These are phyloP conservation scores for Lipomyces chichibuensis DNA, from an alignment of 805 yeast species.

Conservation along the genomic window DNA sequence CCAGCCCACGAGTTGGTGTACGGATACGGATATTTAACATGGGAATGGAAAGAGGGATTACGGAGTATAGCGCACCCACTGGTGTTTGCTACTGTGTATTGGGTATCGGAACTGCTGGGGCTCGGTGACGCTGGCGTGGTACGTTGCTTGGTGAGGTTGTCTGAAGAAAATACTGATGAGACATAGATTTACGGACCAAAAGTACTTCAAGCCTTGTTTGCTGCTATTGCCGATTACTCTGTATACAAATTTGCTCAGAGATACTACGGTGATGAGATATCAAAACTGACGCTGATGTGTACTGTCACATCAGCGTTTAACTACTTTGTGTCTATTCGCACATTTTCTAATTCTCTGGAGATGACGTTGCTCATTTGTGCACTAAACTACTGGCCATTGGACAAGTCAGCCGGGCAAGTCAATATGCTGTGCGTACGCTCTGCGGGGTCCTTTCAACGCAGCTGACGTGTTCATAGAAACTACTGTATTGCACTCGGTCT, in stretches of 20 bases:
- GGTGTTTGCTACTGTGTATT: slow-evolving; percentile 57
- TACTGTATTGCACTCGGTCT: slow-evolving; percentile 48
- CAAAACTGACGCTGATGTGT: slow-evolving; percentile 45
- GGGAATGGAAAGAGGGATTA: slow-evolving; percentile 88
- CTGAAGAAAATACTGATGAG: not conserved
- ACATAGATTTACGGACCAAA: slow-evolving; percentile 55
- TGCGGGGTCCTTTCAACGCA: not conserved
- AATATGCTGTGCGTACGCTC: slow-evolving; percentile 1
- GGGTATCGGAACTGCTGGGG: slow-evolving; percentile 43
- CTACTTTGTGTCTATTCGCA: slow-evolving; percentile 77
- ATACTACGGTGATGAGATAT: slow-evolving; percentile 37
- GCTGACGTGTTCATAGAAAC: slow-evolving; percentile 3
- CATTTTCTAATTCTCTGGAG: slow-evolving; percentile 85
- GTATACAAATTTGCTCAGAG: slow-evolving; percentile 54
- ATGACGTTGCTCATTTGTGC: slow-evolving; percentile 69
- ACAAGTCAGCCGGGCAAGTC: slow-evolving; percentile 25
- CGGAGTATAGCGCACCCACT: slow-evolving; percentile 82
- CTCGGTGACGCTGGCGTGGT: slow-evolving; percentile 48
- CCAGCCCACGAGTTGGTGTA: slow-evolving; percentile 80
- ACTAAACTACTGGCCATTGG: slow-evolving; percentile 73
- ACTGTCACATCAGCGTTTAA: slow-evolving; percentile 74
- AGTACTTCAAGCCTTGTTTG: slow-evolving; percentile 65
- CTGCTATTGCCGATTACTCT: slow-evolving; percentile 71
- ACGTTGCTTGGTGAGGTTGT: slow-evolving; percentile 2
- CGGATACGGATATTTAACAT: slow-evolving; percentile 82